Evolutionary conservation across 106 monocot genomes (phyloP), one percentile per base, ranked within the genome.

Genomic region (Cymbidium sinense): DNA sequence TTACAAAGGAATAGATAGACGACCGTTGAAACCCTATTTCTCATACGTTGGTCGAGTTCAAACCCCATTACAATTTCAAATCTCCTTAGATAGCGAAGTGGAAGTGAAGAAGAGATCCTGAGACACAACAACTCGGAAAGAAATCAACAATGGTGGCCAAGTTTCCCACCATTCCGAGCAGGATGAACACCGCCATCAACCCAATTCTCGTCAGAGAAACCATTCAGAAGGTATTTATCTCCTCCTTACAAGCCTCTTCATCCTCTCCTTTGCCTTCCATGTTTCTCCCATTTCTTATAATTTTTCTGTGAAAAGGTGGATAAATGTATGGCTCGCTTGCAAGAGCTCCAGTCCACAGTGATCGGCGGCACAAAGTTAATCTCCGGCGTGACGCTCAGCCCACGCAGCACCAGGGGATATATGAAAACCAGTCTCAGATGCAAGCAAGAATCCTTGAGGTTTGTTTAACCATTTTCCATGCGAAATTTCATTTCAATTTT

Each of bases 331-430:
- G 86, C 91, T 64, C 91, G 98, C 7, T 80, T 98, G 73, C 90
- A 92, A 76, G 94, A 98, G 76, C 90, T 98, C 67, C 94, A 98
- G 83, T 90, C 79, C 89, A 93, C 90, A 2, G 92, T 94, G 28
- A 51, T 84, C 43, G 92, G 92, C 2, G 94, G 90, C 23, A 75
- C 80, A 31, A 98, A 92, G 81, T 78, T 87, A 39, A 86, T 91
- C n/a, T n/a, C 89, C 47, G 91, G 93, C 9, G 79, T 88, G 7
- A 91, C 39, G 43, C 93, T 93, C 76, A 96, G 96, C 82, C 96
- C 96, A 13, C 79, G 86, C 13, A 96, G 96, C 88, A 93, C 93
- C 69, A 86, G 77, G 78, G 87, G 85, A 1, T 96, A 96, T 55
- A 78, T 86, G 54, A 89, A 78, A 51, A 96, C 96, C 76, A n/a